A percentile compares a stretch with the other conserved stretches of the same genome.
These are phyloP conservation scores for Epichloe bromicola DNA, from an alignment of 2,329 filamentous ascomycete genomes.

Conservation along the genomic window DNA sequence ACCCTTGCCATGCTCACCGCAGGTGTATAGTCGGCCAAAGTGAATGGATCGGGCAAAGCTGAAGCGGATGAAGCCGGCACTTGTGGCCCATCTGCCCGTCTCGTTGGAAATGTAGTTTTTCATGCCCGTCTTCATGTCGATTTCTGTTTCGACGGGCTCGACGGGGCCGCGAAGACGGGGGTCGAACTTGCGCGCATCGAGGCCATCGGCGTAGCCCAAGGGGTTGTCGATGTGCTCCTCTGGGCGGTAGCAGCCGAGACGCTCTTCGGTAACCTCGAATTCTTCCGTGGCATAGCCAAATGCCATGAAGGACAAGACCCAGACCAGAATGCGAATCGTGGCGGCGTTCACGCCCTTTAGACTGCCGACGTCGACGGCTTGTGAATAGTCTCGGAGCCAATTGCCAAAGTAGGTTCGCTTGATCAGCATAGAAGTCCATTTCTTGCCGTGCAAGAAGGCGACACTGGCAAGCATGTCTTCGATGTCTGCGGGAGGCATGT, in stretches of 20 bases:
- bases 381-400: slow-evolving; percentile 76
- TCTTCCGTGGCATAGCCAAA: slow-evolving; percentile 80
- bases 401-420: slow-evolving; percentile 77
- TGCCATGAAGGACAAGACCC: slow-evolving; percentile 69
- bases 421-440: slow-evolving; percentile 71
- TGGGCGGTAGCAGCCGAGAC: slow-evolving; percentile 67
- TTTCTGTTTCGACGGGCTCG: slow-evolving; percentile 53
- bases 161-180: slow-evolving; percentile 69
- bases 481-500: slow-evolving; percentile 42
- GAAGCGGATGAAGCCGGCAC: slow-evolving; percentile 68
- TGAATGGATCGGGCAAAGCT: slow-evolving; percentile 65
- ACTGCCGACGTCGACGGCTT: slow-evolving; percentile 69
- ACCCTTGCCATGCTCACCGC: slow-evolving; percentile 44
- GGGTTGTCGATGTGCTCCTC: slow-evolving; percentile 69
- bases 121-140: slow-evolving; percentile 77
- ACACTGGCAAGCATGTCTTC: slow-evolving; percentile 71
- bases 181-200: slow-evolving; percentile 75
- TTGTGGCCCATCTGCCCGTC: slow-evolving; percentile 75
- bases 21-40: slow-evolving; percentile 62
- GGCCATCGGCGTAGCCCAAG: slow-evolving; percentile 72
- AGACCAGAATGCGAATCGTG: slow-evolving; percentile 67
- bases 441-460: slow-evolving; percentile 66
- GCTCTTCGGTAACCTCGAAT: slow-evolving; percentile 71
- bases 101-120: slow-evolving; percentile 99
- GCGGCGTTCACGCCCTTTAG: slow-evolving; percentile 66